phyloP scores from a whole-genome alignment of 2,329 filamentous ascomycete genomes.

The Diaporthe batatas region DNA sequence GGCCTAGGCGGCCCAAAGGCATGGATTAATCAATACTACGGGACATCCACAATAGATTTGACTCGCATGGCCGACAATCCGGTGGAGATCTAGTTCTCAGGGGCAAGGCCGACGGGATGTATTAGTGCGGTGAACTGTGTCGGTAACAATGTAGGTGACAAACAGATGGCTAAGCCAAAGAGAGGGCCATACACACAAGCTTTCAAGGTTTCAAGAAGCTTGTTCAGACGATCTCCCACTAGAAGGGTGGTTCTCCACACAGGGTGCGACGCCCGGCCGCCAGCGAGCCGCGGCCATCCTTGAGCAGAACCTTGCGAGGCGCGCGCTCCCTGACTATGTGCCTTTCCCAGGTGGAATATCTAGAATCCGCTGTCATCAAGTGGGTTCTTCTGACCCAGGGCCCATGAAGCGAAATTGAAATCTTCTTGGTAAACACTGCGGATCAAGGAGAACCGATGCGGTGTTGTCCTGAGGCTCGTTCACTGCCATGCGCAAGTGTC shows the following conservation, averaged over 20 bases:
- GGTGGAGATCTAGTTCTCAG: neutral
- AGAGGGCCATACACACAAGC: neutral
- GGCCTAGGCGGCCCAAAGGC: neutral
- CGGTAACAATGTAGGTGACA: neutral
- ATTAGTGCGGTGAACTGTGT: neutral
- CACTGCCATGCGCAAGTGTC: neutral
- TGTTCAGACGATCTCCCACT: conserved; percentile 25
- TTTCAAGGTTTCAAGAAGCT: conserved; percentile 27
- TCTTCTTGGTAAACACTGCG: neutral
- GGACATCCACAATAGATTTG: neutral
- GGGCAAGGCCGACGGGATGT: neutral
- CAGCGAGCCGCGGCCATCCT: conserved; percentile 17
- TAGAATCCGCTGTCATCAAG: neutral
- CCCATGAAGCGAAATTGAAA: conserved; percentile 1
- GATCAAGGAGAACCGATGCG: neutral
- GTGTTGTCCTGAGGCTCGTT: neutral
- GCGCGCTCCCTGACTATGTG: conserved; percentile 30
- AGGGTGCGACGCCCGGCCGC: neutral
- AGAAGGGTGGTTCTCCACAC: conserved; percentile 3
- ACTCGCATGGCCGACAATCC: neutral
- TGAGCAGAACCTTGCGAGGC: conserved; percentile 23
- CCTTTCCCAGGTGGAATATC: neutral
- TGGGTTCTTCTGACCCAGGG: neutral
- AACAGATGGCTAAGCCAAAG: neutral
- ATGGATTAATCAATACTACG: neutral